Conservation (phyloP, 108 stramenopile species). For the Schizochytrium sp. region DNA sequence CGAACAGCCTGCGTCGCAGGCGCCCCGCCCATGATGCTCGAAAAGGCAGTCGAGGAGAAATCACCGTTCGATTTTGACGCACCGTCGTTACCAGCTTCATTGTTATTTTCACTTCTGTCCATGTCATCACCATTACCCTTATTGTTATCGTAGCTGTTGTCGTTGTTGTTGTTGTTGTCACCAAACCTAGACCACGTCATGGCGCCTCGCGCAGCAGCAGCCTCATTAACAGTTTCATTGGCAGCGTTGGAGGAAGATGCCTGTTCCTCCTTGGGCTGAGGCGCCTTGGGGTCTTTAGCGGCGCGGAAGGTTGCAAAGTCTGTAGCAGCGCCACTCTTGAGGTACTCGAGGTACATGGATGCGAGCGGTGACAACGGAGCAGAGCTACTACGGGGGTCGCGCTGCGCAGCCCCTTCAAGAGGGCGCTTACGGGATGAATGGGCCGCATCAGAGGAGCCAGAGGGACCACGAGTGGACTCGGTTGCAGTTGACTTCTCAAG, state of each 20-base stretch:
- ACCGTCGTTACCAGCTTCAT: too few species aligned
- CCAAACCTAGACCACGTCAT: constrained; percentile 45
- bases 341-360: constrained; percentile 4
- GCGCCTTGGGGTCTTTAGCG: constrained; percentile 48
- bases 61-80: not conserved
- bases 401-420: not conserved
- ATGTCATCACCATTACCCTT: too few species aligned
- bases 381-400: not conserved
- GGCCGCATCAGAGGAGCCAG: not conserved
- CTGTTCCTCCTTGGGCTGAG: not conserved
- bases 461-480: not conserved
- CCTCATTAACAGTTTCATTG: too few species aligned
- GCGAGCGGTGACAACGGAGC: not conserved
- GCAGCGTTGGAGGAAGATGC: not conserved
- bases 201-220: not conserved
- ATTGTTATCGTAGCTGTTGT: not conserved
- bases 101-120: too few species aligned
- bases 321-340: not conserved
- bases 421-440: not conserved
- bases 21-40: constrained; percentile 18
- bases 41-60: not conserved
- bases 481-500: not conserved
- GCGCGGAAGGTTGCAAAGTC: constrained; percentile 36
- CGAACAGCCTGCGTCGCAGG: not conserved
- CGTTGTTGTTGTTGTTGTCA: not conserved